Conservation (phyloP, 176 grass and related monocot species). For the Triticum monococcum region DNA sequence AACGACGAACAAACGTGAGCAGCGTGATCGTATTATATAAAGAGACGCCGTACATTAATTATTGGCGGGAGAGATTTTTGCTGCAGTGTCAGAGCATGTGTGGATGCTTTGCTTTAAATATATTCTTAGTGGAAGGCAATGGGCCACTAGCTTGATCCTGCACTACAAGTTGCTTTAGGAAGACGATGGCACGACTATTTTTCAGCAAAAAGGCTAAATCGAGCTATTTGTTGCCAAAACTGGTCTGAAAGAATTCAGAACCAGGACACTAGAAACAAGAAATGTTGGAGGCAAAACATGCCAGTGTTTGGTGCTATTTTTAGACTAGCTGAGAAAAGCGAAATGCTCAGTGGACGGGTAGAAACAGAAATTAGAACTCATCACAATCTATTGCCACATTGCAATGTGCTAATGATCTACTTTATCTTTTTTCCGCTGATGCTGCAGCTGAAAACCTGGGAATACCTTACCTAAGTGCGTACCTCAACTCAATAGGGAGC, state of each 20-base stretch:
- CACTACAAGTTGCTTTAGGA: background rate
- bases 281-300: background rate
- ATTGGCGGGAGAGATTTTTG: background rate
- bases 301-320: background rate
- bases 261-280: background rate
- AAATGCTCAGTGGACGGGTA: background rate
- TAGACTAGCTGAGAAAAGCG: background rate
- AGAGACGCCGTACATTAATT: background rate
- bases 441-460: constrained; percentile 68
- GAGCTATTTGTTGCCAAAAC: background rate
- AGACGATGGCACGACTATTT: background rate
- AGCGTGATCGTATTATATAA: background rate
- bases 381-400: background rate
- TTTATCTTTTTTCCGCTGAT: background rate
- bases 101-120: constrained; percentile 23
- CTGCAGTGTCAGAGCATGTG: background rate
- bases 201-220: background rate
- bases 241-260: background rate
- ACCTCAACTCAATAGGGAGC: constrained; percentile 80
- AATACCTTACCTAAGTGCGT: constrained; percentile 70
- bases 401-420: background rate
- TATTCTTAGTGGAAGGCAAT: constrained; percentile 1
- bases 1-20: background rate
- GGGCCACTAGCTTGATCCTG: constrained; percentile 3
- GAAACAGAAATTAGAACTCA: background rate